These are phyloP conservation scores for Gossypium davidsonii DNA, from an alignment of 441 rosid species.

Conservation along the genomic window DNA sequence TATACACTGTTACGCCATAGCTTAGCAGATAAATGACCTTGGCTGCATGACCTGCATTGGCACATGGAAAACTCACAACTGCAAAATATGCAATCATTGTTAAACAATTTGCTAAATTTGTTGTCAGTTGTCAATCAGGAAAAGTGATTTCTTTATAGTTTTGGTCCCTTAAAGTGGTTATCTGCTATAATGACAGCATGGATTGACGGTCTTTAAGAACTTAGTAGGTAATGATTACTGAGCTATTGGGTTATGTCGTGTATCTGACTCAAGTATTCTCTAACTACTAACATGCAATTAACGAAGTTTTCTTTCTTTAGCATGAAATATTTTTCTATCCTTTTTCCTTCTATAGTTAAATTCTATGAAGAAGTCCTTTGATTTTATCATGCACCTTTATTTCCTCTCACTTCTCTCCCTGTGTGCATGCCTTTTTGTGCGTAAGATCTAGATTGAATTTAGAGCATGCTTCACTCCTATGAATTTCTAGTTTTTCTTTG, in stretches of 20 bases:
- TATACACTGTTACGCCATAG: background rate
- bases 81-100: background rate
- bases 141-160: background rate
- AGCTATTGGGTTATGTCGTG: background rate
- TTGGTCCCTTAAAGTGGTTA: background rate
- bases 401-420: background rate
- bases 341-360: background rate
- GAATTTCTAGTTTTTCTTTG: background rate
- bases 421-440: background rate
- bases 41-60: background rate
- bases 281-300: constrained; percentile 1
- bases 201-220: background rate
- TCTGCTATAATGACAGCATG: background rate
- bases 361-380: background rate
- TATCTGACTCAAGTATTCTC: background rate
- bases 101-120: background rate
- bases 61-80: background rate
- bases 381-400: background rate
- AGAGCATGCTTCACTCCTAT: background rate
- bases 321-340: background rate
- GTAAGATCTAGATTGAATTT: background rate
- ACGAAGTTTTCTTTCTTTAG: background rate
- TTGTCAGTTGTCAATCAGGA: background rate
- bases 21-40: background rate
- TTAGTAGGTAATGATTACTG: background rate